Evolutionary conservation across 768 basidiomycete genomes (phyloP).

Genomic region (Leucosporidium yakuticum): DNA sequence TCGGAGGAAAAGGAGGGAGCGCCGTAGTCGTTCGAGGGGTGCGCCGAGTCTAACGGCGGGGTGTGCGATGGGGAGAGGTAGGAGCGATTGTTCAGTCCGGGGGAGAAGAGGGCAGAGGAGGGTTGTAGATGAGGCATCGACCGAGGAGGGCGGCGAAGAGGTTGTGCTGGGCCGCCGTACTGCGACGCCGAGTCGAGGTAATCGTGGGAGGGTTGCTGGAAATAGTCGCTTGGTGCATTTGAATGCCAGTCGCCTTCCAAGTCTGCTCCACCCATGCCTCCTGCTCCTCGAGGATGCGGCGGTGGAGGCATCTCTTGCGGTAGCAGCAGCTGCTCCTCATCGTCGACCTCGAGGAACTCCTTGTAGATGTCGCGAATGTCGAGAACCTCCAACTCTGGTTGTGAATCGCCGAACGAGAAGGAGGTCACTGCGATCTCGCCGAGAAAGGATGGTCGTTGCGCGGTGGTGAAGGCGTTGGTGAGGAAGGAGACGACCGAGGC

Average conservation of each 20-base stretch:
- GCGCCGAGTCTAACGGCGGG: slow-evolving; percentile 2
- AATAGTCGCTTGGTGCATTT: too few relatives aligned
- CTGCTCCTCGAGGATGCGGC: background rate
- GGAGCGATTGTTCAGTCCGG: background rate
- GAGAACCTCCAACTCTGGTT: slow-evolving; percentile 81
- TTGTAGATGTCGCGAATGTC: slow-evolving; percentile 90
- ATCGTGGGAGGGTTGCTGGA: background rate
- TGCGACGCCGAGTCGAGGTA: background rate
- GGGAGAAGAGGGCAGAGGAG: slow-evolving; percentile 2
- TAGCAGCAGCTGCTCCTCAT: slow-evolving; percentile 45
- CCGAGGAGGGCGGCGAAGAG: background rate
- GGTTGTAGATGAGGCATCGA: background rate
- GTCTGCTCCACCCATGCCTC: background rate
- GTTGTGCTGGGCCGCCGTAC: background rate
- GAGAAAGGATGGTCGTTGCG: slow-evolving; percentile 82
- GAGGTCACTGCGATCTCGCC: slow-evolving; percentile 82
- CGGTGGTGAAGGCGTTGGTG: slow-evolving; percentile 66
- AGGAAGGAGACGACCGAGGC: slow-evolving; percentile 64
- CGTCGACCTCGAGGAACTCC: slow-evolving; percentile 83
- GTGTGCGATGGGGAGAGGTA: slow-evolving; percentile 8
- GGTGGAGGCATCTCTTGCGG: background rate
- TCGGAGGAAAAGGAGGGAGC: slow-evolving; percentile 3
- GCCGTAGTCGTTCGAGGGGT: background rate
- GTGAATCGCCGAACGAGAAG: slow-evolving; percentile 74
- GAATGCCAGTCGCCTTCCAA: too few relatives aligned